Percentiles rank a stretch among this genome's conserved stretches.
Conservation (phyloP, 306 rosid genomes). For the Acacia acuminata region DNA sequence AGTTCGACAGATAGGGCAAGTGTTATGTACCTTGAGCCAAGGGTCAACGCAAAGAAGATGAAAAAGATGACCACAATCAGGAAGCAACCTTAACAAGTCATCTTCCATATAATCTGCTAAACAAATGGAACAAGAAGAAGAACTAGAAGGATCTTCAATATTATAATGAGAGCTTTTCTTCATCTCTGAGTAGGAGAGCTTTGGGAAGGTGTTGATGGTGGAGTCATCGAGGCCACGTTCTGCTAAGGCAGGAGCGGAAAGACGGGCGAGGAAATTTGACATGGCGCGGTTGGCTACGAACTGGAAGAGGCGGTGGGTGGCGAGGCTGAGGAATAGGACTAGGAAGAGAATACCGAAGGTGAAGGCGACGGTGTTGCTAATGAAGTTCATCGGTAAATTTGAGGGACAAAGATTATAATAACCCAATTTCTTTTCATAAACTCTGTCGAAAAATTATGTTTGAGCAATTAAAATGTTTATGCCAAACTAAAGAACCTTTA, state of each 20-base stretch:
- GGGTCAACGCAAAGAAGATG: constrained; percentile 50
- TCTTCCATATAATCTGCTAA: constrained; percentile 50
- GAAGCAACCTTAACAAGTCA: constrained; percentile 45
- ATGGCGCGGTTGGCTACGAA: not conserved
- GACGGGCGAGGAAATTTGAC: constrained; percentile 1
- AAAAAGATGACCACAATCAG: constrained; percentile 45
- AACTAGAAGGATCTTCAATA: not conserved
- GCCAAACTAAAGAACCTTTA: not conserved
- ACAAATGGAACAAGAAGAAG: constrained; percentile 50
- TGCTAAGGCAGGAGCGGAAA: not conserved
- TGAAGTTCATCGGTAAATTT: constrained; percentile 17
- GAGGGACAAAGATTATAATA: no score
- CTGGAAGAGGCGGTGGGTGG: constrained; percentile 29
- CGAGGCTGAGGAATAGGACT: not conserved
- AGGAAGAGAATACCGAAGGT: constrained; percentile 18
- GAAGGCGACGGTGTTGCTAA: constrained; percentile 19
- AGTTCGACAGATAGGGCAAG: constrained; percentile 55
- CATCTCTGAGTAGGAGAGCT: constrained; percentile 30
- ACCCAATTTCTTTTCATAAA: not conserved
- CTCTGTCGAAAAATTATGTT: not conserved
- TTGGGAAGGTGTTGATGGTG: constrained; percentile 32
- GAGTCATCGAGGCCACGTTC: constrained; percentile 29
- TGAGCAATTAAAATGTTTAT: not conserved
- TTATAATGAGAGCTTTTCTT: not conserved
- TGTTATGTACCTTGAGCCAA: constrained; percentile 47